Evolutionary conservation across 1,139 yeast genomes (phyloP).

Genomic region (Hyphopichia buzzinii): DNA sequence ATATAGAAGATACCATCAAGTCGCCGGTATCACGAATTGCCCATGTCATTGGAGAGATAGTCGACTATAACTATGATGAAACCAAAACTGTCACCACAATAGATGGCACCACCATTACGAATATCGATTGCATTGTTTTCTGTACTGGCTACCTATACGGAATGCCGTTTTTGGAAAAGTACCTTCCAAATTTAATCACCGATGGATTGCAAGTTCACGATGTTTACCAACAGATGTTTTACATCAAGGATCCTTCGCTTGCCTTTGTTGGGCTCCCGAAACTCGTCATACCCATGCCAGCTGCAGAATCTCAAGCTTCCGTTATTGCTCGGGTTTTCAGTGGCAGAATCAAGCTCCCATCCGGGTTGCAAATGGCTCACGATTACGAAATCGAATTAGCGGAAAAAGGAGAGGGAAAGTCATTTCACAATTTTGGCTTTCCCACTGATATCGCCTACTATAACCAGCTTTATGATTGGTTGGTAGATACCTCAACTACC

Average conservation of each 20-base stretch:
- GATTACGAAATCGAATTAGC: constrained; percentile 19
- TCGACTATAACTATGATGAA: constrained; percentile 22
- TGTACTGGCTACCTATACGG: constrained; percentile 51
- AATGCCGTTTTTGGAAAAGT: constrained; percentile 39
- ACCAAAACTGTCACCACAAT: constrained; percentile 26
- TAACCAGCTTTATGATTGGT: constrained; percentile 19
- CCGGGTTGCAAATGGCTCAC: constrained; percentile 25
- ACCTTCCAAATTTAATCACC: constrained; percentile 22
- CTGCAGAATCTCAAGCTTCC: constrained; percentile 47
- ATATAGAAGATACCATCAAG: constrained; percentile 28
- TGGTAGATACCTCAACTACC: constrained; percentile 14
- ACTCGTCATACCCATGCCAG: constrained; percentile 46
- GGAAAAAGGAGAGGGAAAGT: constrained; percentile 21
- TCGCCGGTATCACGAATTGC: constrained; percentile 14
- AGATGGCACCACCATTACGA: constrained; percentile 22
- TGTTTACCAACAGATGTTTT: constrained; percentile 44
- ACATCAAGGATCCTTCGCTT: constrained; percentile 44
- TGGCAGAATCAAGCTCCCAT: constrained; percentile 39
- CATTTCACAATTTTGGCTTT: constrained; percentile 26
- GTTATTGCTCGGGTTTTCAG: constrained; percentile 41
- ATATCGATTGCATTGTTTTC: constrained; percentile 39
- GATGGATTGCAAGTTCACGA: constrained; percentile 33
- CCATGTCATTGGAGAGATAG: constrained; percentile 27
- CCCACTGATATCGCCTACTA: constrained; percentile 34
- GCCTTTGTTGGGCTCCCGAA: constrained; percentile 38